phyloP scores from a whole-genome alignment of 768 basidiomycete species.

The Boletus tomentosulus region DNA sequence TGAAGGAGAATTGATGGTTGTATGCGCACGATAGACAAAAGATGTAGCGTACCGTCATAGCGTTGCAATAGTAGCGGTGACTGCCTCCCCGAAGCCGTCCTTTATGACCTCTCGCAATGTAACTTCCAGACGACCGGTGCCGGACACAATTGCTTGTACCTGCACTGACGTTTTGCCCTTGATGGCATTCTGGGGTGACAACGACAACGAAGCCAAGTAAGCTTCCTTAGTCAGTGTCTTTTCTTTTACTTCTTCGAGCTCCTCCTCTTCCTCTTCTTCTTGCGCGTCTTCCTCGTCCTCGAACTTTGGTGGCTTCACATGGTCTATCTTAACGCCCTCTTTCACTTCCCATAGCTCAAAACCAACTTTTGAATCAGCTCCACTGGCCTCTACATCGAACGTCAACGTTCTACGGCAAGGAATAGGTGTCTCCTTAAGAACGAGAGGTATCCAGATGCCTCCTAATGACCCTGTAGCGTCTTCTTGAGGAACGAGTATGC shows the following conservation, averaged over 20 bases:
- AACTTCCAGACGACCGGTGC: constrained; percentile 35
- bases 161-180: constrained; percentile 52
- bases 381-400: constrained; percentile 52
- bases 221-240: constrained; percentile 53
- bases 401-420: constrained; percentile 60
- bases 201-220: constrained; percentile 36
- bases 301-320: constrained; percentile 43
- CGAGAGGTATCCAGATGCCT: constrained; percentile 61
- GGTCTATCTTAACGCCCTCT: constrained; percentile 63
- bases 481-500: constrained; percentile 56
- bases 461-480: constrained; percentile 42
- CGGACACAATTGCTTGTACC: constrained; percentile 35
- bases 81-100: constrained; percentile 31
- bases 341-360: constrained; percentile 78
- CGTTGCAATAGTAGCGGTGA: constrained; percentile 25
- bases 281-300: constrained; percentile 45
- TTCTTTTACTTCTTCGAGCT: constrained; percentile 63
- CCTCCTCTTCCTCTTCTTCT: constrained; percentile 52
- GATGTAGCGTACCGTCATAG: constrained; percentile 12
- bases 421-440: constrained; percentile 67
- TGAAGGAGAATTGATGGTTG: background rate
- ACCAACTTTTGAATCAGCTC: constrained; percentile 38
- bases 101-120: constrained; percentile 37
- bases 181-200: constrained; percentile 36
- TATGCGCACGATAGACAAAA: background rate